Conservation (phyloP, 2,329 filamentous ascomycete species). For the Colletotrichum sp. region DNA sequence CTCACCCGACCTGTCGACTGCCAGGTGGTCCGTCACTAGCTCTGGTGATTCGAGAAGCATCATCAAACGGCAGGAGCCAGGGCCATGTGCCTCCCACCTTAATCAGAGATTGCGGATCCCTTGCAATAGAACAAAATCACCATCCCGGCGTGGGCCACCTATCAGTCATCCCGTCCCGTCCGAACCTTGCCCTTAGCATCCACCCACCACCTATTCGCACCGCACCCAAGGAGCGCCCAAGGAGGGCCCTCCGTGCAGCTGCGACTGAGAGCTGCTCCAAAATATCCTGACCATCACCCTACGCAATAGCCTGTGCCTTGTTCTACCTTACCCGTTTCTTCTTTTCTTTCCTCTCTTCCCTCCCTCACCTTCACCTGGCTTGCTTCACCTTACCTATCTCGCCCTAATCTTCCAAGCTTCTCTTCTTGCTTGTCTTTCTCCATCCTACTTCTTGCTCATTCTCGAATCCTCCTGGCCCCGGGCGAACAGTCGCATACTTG, state of each 20-base stretch:
- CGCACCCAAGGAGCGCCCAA: neutral
- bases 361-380: neutral
- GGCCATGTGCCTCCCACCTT: constrained; percentile 13
- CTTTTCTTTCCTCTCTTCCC: constrained; percentile 1
- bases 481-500: neutral
- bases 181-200: neutral
- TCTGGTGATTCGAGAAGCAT: neutral
- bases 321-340: neutral
- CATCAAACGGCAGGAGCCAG: neutral
- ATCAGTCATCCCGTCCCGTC: constrained; percentile 2
- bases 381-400: neutral
- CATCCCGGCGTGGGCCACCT: neutral
- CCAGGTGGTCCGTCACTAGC: neutral
- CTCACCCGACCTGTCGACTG: neutral
- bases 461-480: neutral
- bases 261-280: neutral
- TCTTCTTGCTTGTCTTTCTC: neutral
- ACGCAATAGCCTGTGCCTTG: neutral
- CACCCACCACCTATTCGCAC: neutral
- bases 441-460: neutral
- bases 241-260: neutral
- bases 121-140: neutral
- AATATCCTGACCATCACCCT: constrained; percentile 17
- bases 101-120: constrained; percentile 16
- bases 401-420: neutral